phyloP scores from a whole-genome alignment of 2,329 filamentous ascomycete genomes.

The Fonsecaea multimorphosa region DNA sequence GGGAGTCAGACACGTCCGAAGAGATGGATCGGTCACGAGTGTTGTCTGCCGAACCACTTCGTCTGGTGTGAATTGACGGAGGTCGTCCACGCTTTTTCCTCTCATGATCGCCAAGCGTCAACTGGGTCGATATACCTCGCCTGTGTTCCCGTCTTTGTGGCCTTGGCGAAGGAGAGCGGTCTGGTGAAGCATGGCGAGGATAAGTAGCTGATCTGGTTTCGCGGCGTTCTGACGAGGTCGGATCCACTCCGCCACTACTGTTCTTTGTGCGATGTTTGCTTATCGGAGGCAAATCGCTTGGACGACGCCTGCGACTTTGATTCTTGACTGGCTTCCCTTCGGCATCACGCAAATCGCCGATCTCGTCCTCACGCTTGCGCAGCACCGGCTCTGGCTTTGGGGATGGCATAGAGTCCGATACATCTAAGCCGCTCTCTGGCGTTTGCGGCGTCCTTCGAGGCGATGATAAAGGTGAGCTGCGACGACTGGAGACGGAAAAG shows the following conservation, averaged over 20 bases:
- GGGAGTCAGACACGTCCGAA: constrained; percentile 47
- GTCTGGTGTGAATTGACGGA: constrained; percentile 49
- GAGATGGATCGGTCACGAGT: constrained; percentile 40
- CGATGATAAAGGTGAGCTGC: constrained; percentile 40
- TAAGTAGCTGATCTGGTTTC: constrained; percentile 43
- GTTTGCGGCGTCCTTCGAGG: constrained; percentile 33
- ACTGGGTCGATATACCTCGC: constrained; percentile 41
- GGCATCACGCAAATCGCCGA: constrained; percentile 28
- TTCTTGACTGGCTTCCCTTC: constrained; percentile 26
- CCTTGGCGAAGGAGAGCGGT: constrained; percentile 41
- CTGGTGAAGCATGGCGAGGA: constrained; percentile 39
- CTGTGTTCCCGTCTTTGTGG: constrained; percentile 37
- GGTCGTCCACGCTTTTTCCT: constrained; percentile 48
- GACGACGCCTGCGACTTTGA: constrained; percentile 34
- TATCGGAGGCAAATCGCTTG: constrained; percentile 35
- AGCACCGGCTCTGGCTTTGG: constrained; percentile 5
- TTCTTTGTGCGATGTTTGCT: constrained; percentile 36
- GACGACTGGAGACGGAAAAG: constrained; percentile 36
- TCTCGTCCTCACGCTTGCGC: constrained; percentile 13
- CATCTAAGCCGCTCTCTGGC: constrained; percentile 37
- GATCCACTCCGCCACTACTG: constrained; percentile 30
- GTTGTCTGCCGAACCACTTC: constrained; percentile 54
- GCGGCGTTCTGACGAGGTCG: constrained; percentile 37
- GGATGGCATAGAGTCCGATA: constrained; percentile 31
- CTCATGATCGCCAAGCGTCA: constrained; percentile 36